A percentile compares a stretch with the other conserved stretches of the same genome.
Evolutionary conservation across 805 yeast genomes (phyloP).

Genomic region (Metschnikowia lunata): DNA sequence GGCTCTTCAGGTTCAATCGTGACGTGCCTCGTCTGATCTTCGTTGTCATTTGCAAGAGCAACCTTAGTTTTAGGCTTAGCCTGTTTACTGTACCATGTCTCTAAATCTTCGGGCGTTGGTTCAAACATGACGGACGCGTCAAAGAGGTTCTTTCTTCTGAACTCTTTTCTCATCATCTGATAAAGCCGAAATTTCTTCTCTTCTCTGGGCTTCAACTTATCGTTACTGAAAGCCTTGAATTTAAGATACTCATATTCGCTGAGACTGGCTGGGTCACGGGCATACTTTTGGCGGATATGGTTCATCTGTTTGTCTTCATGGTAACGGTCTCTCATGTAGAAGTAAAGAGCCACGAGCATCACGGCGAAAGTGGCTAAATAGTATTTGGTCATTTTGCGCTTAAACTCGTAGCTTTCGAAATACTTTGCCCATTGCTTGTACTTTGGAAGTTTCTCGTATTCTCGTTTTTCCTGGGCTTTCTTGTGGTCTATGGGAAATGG

Average conservation of each 20-base stretch:
- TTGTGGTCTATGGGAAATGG: conserved; percentile 38
- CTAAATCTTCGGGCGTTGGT: conserved; percentile 40
- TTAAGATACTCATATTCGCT: conserved; percentile 64
- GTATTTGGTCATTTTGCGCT: conserved; percentile 54
- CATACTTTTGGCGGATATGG: conserved; percentile 35
- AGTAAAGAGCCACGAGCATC: conserved; percentile 55
- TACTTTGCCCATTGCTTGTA: conserved; percentile 39
- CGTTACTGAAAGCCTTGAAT: conserved; percentile 54
- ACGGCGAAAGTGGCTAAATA: conserved; percentile 57
- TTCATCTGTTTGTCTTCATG: conserved; percentile 59
- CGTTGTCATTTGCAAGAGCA: conserved; percentile 21
- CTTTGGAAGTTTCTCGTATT: conserved; percentile 28
- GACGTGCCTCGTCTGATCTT: conserved; percentile 7
- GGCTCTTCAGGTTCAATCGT: conserved; percentile 13
- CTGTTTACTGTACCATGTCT: conserved; percentile 38
- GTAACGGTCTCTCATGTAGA: conserved; percentile 63
- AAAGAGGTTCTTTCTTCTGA: conserved; percentile 35
- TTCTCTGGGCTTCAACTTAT: conserved; percentile 61
- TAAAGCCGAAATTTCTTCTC: conserved; percentile 56
- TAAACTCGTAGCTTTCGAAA: conserved; percentile 51
- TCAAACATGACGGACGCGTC: conserved; percentile 32
- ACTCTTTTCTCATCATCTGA: conserved; percentile 47
- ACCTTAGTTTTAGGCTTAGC: conserved; percentile 21
- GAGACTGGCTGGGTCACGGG: conserved; percentile 30
- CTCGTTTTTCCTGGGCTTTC: conserved; percentile 24